phyloP scores from a whole-genome alignment of 805 yeast genomes.

The Candida xyloterini region DNA sequence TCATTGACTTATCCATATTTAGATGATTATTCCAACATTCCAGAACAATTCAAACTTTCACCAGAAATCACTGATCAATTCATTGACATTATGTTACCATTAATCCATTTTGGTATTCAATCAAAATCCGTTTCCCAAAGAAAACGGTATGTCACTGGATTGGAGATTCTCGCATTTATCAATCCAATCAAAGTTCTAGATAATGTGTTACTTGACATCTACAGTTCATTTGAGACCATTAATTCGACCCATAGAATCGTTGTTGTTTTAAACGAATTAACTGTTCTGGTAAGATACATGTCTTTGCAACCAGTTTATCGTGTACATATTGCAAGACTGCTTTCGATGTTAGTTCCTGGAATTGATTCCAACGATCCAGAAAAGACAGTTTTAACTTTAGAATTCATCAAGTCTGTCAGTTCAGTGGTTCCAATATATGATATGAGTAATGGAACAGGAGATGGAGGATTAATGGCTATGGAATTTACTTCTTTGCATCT shows the following conservation, averaged over 20 bases:
- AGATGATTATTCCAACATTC: slow-evolving; percentile 26
- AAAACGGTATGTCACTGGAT: slow-evolving; percentile 54
- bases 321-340: slow-evolving; percentile 73
- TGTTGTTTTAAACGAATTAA: slow-evolving; percentile 66
- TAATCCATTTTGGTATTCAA: slow-evolving; percentile 70
- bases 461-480: slow-evolving; percentile 37
- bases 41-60: slow-evolving; percentile 24
- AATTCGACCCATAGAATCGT: slow-evolving; percentile 77
- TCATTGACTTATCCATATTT: slow-evolving; percentile 19
- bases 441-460: slow-evolving; percentile 44
- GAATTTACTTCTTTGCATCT: slow-evolving; percentile 69
- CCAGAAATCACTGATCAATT: slow-evolving; percentile 19
- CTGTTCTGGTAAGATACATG: slow-evolving; percentile 64
- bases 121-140: slow-evolving; percentile 60
- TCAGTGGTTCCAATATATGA: slow-evolving; percentile 71
- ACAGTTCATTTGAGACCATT: slow-evolving; percentile 63
- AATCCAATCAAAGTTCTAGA: slow-evolving; percentile 55
- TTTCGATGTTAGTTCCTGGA: slow-evolving; percentile 71
- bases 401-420: slow-evolving; percentile 66
- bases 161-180: slow-evolving; percentile 63
- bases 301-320: slow-evolving; percentile 61
- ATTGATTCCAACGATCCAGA: slow-evolving; percentile 84
- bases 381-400: slow-evolving; percentile 66
- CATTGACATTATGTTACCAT: slow-evolving; percentile 46
- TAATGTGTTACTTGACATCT: slow-evolving; percentile 63